Conservation (phyloP, 176 grass and related monocot genomes). For the Oryza glaberrima region DNA sequence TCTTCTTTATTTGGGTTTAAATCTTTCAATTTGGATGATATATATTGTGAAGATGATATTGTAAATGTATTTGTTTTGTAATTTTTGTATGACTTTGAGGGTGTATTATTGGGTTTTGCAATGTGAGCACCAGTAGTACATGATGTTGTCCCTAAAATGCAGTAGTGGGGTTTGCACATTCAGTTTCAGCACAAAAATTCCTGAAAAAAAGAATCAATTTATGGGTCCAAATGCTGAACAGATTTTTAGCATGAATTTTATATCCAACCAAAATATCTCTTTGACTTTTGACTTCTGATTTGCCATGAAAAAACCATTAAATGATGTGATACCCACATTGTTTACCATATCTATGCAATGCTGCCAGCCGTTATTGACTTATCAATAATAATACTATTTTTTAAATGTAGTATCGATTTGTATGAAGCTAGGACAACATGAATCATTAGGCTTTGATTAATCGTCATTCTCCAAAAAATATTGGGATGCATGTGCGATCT, state of each 20-base stretch:
- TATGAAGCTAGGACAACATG: not conserved
- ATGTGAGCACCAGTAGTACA: not conserved
- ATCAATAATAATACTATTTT: not conserved
- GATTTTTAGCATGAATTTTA: not conserved
- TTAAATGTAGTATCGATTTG: not conserved
- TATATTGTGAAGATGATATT: too few species aligned
- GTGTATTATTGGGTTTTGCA: not conserved
- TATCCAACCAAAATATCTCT: not conserved
- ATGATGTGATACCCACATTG: not conserved
- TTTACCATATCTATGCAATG: not conserved
- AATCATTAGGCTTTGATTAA: constrained; percentile 27
- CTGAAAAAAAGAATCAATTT: not conserved
- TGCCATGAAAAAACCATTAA: not conserved
- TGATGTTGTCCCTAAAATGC: not conserved
- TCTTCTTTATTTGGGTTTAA: not conserved
- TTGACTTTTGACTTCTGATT: not conserved
- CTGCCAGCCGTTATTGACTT: not conserved
- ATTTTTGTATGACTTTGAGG: not conserved
- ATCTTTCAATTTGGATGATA: too few species aligned
- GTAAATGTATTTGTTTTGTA: not conserved
- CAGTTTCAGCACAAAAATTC: not conserved
- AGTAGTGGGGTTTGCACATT: not conserved
- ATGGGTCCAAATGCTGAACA: not conserved
- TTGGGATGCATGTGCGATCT: constrained; percentile 25
- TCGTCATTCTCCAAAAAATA: not conserved